phyloP scores from a whole-genome alignment of 345 rosid species.

The Leavenworthia alabamica region DNA sequence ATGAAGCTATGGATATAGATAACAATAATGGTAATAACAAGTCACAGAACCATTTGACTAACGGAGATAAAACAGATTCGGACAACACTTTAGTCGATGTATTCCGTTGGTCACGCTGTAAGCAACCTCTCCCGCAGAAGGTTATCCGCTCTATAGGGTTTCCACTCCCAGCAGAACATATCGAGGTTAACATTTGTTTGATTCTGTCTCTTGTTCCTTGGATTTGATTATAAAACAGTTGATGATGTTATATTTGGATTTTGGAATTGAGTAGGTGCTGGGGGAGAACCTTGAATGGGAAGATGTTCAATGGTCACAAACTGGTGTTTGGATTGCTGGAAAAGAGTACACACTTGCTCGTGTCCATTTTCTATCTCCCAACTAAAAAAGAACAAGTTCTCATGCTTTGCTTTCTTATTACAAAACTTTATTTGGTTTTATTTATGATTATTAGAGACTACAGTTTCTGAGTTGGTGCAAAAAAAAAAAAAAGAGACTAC shows the following conservation, averaged over 20 bases:
- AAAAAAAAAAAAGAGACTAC: too few species aligned
- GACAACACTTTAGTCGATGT: constrained; percentile 62
- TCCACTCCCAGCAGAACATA: constrained; percentile 74
- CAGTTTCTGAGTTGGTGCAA: not conserved
- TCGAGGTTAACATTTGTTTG: constrained; percentile 53
- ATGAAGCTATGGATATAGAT: constrained; percentile 53
- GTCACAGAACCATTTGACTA: constrained; percentile 53
- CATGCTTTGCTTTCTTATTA: not conserved
- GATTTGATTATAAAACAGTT: not conserved
- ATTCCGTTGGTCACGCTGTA: constrained; percentile 92
- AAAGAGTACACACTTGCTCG: constrained; percentile 84
- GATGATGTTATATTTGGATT: not conserved
- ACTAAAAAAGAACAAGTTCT: constrained; percentile 16
- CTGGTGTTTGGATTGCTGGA: constrained; percentile 95
- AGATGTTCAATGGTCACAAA: constrained; percentile 98
- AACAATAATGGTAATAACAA: constrained; percentile 19
- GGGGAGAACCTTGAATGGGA: constrained; percentile 97
- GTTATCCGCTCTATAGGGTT: constrained; percentile 81
- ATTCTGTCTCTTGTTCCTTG: not conserved
- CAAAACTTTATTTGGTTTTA: not conserved
- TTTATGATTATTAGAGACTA: not conserved
- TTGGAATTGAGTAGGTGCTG: constrained; percentile 48
- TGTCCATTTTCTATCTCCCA: constrained; percentile 77
- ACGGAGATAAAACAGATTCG: constrained; percentile 65
- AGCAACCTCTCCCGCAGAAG: constrained; percentile 85